Percentiles rank a stretch among this genome's conserved stretches.
These are phyloP conservation scores for Fusarium nematophilum DNA, from an alignment of 2,329 filamentous ascomycete species.

Conservation along the genomic window DNA sequence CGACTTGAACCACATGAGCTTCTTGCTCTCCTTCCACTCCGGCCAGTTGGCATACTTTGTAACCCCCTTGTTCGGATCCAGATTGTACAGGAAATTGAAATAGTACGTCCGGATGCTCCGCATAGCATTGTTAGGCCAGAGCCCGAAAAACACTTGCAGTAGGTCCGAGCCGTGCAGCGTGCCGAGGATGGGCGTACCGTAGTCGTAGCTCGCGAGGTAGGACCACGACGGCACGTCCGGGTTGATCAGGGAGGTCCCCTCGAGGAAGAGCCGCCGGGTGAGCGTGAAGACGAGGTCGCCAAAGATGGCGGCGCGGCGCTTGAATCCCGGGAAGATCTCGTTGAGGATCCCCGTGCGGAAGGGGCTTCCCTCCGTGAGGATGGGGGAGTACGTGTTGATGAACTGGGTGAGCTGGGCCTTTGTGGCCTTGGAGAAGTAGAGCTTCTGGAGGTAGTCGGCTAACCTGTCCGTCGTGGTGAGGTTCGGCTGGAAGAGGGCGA, in stretches of 20 bases:
- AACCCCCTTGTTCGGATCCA: constrained; percentile 73
- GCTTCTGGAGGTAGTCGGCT: constrained; percentile 67
- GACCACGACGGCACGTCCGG: constrained; percentile 77
- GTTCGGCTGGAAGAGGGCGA: constrained; percentile 76
- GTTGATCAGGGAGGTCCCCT: constrained; percentile 55
- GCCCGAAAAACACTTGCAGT: constrained; percentile 74
- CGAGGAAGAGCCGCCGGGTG: constrained; percentile 73
- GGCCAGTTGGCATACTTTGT: constrained; percentile 55
- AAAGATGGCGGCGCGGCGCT: constrained; percentile 78
- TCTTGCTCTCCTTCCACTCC: constrained; percentile 54
- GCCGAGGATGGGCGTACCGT: constrained; percentile 77
- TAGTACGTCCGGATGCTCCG: constrained; percentile 75
- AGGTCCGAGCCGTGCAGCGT: constrained; percentile 81
- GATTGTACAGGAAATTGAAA: constrained; percentile 75
- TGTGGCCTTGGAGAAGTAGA: constrained; percentile 71
- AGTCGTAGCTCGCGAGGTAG: constrained; percentile 78
- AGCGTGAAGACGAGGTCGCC: constrained; percentile 83
- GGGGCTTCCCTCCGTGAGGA: constrained; percentile 70
- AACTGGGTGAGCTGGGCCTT: constrained; percentile 63
- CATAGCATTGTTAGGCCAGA: constrained; percentile 71
- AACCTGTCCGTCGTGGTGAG: constrained; percentile 70
- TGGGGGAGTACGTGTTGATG: constrained; percentile 71
- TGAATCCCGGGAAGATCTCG: constrained; percentile 80
- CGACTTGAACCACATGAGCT: constrained; percentile 62
- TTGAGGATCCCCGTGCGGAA: constrained; percentile 77